A percentile compares a stretch with the other conserved stretches of the same genome.
Conservation (phyloP, 225 moss, liverwort and hornwort species). For the Rhytidiadelphus loreus region DNA sequence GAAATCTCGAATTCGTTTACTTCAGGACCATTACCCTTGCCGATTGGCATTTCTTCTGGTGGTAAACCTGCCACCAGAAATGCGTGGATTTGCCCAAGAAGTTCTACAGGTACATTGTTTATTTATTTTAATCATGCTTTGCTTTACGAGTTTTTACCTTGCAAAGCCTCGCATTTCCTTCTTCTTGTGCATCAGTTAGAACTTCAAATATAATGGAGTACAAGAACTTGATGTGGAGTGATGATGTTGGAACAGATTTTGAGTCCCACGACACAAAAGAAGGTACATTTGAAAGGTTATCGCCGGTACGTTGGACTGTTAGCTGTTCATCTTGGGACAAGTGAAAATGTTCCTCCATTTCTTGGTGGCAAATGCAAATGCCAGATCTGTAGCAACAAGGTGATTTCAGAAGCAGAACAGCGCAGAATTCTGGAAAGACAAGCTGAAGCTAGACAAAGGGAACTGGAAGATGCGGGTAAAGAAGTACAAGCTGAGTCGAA, state of each 20-base stretch:
- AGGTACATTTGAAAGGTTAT: conserved; percentile 68
- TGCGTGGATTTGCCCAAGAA: conserved; percentile 63
- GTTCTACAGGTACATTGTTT: conserved; percentile 55
- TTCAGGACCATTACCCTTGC: conserved; percentile 92
- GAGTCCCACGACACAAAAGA: conserved; percentile 55
- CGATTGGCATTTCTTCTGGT: conserved; percentile 70
- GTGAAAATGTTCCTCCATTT: conserved; percentile 46
- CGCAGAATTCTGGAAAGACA: conserved; percentile 25
- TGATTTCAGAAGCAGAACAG: conserved; percentile 12
- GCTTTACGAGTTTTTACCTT: not conserved
- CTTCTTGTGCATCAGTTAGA: not conserved
- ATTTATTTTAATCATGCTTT: not conserved
- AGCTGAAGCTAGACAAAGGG: conserved; percentile 6
- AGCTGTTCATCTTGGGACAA: conserved; percentile 45
- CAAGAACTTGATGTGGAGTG: not conserved
- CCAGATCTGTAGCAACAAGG: conserved; percentile 39
- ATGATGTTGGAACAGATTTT: conserved; percentile 40
- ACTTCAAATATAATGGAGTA: not conserved
- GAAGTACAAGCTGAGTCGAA: conserved; percentile 18
- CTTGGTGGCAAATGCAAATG: conserved; percentile 88
- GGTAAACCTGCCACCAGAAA: conserved; percentile 83
- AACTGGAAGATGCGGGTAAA: conserved; percentile 33
- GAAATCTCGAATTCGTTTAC: conserved; percentile 71
- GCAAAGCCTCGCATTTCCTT: not conserved
- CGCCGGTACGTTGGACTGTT: conserved; percentile 51